Evolutionary conservation across 2,329 filamentous ascomycete species (phyloP), one percentile per base, ranked within the genome.

Genomic region (Pseudogymnoascus sp.): DNA sequence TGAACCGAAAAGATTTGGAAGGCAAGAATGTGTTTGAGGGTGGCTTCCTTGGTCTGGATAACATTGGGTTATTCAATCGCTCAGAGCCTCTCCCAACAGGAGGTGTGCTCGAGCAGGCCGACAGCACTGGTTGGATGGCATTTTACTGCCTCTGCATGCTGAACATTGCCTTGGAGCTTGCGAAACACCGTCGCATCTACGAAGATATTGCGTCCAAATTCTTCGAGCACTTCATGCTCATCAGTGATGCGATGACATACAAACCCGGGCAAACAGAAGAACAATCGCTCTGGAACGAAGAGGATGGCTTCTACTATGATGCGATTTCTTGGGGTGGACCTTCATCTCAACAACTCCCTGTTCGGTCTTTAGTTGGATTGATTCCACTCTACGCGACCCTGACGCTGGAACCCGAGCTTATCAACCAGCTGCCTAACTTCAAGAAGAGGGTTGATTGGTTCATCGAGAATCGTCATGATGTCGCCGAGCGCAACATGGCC

Each of bases 41-140:
- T 67, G 93, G 93, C 45, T 97, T 97, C 80, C 79, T 97, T 6
- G 93, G 93, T 52, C 80, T 97, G 60, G 93, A 97, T 82, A 97
- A 97, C 73, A 97, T 97, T 74, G 94, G 94, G 61, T 78, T 97
- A 36, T 97, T 97, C 83, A 97, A 97, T 76, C 89, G 93, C 52
- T 97, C 93, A 0, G 93, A 97, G 74, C 92, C 94, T 27, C 78
- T 97, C 39, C 93, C 93, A 0, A 97, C 94, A 0, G 93, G 93
- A 33, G 93, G 94, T 75, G 87, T 92, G 2, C 83, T 97, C 7
- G 93, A 97, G 75, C 93, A 97, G 77, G 94, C 94, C 15, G 93
- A 97, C 79, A 96, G 92, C 73, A 97, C 93, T 8, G 93, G 93
- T 33, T 97, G 93, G 93, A 97, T 97, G 93, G 93, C 90, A 8